These are phyloP conservation scores for Ophiorrhiza pumila DNA, from an alignment of 257 asterid genomes.

Conservation along the genomic window DNA sequence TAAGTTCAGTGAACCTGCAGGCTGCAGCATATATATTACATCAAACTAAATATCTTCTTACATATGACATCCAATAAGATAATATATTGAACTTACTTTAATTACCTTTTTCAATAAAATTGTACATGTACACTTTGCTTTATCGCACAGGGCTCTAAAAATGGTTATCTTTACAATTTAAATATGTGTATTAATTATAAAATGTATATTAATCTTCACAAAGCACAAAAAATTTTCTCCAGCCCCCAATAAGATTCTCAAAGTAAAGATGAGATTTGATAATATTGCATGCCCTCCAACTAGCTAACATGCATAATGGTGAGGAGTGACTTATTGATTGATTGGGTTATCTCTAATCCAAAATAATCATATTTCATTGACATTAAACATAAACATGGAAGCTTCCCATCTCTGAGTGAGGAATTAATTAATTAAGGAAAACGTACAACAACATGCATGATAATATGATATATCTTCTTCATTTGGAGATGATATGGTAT, in stretches of 20 bases:
- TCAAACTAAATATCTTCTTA: slow-evolving; percentile 7
- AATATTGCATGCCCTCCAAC: slow-evolving; percentile 41
- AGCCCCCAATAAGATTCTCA: slow-evolving; percentile 46
- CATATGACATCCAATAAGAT: slow-evolving; percentile 13
- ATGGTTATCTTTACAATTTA: slow-evolving; percentile 30
- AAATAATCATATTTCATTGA: not conserved
- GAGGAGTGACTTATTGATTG: slow-evolving; percentile 31
- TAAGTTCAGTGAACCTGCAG: slow-evolving; percentile 26
- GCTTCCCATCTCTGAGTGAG: not conserved
- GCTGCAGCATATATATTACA: too few species aligned
- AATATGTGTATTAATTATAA: slow-evolving; percentile 10
- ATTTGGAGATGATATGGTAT: slow-evolving; percentile 4
- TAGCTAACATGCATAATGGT: slow-evolving; percentile 32
- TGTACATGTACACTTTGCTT: slow-evolving; percentile 22
- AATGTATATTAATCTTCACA: slow-evolving; percentile 30
- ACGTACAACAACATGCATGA: too few species aligned
- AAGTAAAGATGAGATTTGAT: slow-evolving; percentile 28
- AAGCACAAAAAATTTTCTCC: slow-evolving; percentile 52
- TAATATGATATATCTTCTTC: not conserved
- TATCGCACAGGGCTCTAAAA: slow-evolving; percentile 52
- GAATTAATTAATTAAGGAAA: too few species aligned
- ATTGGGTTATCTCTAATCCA: slow-evolving; percentile 29
- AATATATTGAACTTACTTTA: slow-evolving; percentile 6
- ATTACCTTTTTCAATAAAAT: slow-evolving; percentile 18
- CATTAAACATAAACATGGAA: not conserved